Evolutionary conservation across 257 asterid species (phyloP).

Genomic region (Solanum appendiculatum): DNA sequence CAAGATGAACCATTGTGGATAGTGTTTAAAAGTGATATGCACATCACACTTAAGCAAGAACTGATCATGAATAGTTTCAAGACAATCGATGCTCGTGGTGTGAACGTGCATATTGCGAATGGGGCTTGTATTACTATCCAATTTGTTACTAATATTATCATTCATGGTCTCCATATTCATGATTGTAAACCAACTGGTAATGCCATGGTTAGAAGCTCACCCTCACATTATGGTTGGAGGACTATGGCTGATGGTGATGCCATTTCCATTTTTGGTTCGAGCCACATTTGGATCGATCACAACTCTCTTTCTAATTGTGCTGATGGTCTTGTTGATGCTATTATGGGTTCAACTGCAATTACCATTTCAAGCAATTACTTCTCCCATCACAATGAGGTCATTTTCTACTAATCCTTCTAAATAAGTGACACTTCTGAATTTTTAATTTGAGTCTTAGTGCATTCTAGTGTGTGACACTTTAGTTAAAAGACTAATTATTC

Average conservation of each 20-base stretch:
- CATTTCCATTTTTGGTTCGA: constrained; percentile 60
- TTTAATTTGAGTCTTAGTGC: neutral
- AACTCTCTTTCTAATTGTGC: constrained; percentile 73
- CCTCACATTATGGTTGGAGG: constrained; percentile 77
- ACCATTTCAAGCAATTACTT: constrained; percentile 84
- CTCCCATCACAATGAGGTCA: constrained; percentile 86
- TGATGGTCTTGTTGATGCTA: constrained; percentile 79
- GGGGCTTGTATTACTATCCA: constrained; percentile 81
- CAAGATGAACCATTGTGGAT: constrained; percentile 83
- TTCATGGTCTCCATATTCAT: constrained; percentile 81
- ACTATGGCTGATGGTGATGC: constrained; percentile 92
- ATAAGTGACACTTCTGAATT: neutral
- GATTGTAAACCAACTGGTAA: constrained; percentile 71
- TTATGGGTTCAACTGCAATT: constrained; percentile 88
- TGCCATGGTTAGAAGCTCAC: constrained; percentile 84
- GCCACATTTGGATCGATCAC: constrained; percentile 86
- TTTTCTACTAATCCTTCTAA: neutral
- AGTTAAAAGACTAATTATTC: neutral
- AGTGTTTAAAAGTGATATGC: constrained; percentile 72
- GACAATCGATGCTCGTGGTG: constrained; percentile 86
- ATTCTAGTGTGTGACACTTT: neutral
- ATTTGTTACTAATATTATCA: constrained; percentile 64
- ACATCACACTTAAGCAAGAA: constrained; percentile 65
- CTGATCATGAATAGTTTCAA: constrained; percentile 84
- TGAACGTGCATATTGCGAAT: constrained; percentile 65